A percentile compares a stretch with the other conserved stretches of the same genome.
Conservation (phyloP, 2,329 filamentous ascomycete genomes). For the Cladosporium sp. region DNA sequence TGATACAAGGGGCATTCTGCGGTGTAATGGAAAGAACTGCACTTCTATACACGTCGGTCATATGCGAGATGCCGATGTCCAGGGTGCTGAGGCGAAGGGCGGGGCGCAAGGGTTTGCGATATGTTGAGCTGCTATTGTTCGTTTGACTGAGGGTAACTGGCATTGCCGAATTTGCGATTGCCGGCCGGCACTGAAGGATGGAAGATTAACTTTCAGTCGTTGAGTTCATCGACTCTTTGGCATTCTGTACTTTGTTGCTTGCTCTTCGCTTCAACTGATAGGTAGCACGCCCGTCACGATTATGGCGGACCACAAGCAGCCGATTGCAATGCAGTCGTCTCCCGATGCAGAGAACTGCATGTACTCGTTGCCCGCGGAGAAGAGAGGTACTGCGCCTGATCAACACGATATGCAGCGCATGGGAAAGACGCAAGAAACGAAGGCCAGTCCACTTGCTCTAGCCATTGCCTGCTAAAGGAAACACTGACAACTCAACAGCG, state of each 20-base stretch:
- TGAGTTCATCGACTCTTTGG: too few relatives aligned
- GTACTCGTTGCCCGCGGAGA: not conserved
- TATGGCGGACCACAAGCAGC: not conserved
- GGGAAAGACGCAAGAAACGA: conserved; percentile 15
- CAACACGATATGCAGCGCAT: conserved; percentile 16
- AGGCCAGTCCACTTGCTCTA: not conserved
- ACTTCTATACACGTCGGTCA: not conserved
- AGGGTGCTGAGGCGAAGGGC: not conserved
- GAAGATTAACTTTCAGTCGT: too few relatives aligned
- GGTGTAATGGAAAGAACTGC: not conserved
- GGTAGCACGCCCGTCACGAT: not conserved
- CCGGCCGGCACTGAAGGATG: too few relatives aligned
- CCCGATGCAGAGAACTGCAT: not conserved
- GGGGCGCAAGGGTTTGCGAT: not conserved
- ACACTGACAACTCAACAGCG: not conserved
- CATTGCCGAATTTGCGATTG: not conserved
- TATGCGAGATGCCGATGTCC: not conserved
- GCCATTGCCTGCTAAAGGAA: too few relatives aligned
- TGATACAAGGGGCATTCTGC: not conserved
- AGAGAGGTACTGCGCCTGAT: conserved; percentile 11
- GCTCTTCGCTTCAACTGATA: too few relatives aligned
- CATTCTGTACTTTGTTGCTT: too few relatives aligned
- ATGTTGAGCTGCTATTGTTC: not conserved
- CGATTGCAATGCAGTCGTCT: not conserved
- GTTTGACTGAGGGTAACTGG: not conserved